Evolutionary conservation across 352 stramenopile genomes (phyloP).

Genomic region (Pythium angustatum): DNA sequence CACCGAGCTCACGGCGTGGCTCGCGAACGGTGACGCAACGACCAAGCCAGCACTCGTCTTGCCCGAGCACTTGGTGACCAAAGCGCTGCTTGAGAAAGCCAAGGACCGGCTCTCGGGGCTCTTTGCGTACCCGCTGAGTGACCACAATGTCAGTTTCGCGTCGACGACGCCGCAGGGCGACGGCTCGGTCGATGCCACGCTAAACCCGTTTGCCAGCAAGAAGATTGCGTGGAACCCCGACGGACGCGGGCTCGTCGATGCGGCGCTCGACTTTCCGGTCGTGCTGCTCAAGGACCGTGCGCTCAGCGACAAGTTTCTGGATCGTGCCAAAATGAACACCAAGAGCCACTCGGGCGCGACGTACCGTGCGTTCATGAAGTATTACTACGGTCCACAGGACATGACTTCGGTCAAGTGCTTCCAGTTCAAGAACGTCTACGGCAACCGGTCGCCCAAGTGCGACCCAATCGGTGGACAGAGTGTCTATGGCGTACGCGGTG

Average conservation of each 20-base stretch:
- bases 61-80: slow-evolving; percentile 55
- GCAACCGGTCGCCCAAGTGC: slow-evolving; percentile 59
- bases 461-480: slow-evolving; percentile 82
- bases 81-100: slow-evolving; percentile 34
- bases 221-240: slow-evolving; percentile 70
- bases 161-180: slow-evolving; percentile 57
- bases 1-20: slow-evolving; percentile 47
- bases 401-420: slow-evolving; percentile 79
- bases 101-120: slow-evolving; percentile 51
- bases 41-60: slow-evolving; percentile 68
- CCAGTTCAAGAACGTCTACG: slow-evolving; percentile 77
- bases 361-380: slow-evolving; percentile 82
- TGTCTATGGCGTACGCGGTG: slow-evolving; percentile 62
- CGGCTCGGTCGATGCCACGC: slow-evolving; percentile 49
- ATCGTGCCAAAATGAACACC: slow-evolving; percentile 61
- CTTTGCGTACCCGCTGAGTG: slow-evolving; percentile 51
- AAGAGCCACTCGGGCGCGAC: slow-evolving; percentile 44
- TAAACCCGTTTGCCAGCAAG: slow-evolving; percentile 68
- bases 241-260: slow-evolving; percentile 46
- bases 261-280: slow-evolving; percentile 61
- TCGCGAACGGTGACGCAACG: slow-evolving; percentile 27
- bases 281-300: slow-evolving; percentile 55
- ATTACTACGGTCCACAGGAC: slow-evolving; percentile 74
- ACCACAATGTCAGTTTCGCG: slow-evolving; percentile 55
- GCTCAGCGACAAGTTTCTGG: slow-evolving; percentile 42